Evolutionary conservation across 2,329 filamentous ascomycete species (phyloP), one percentile per base, ranked within the genome.

Genomic region (Talaromyces pinophilus): DNA sequence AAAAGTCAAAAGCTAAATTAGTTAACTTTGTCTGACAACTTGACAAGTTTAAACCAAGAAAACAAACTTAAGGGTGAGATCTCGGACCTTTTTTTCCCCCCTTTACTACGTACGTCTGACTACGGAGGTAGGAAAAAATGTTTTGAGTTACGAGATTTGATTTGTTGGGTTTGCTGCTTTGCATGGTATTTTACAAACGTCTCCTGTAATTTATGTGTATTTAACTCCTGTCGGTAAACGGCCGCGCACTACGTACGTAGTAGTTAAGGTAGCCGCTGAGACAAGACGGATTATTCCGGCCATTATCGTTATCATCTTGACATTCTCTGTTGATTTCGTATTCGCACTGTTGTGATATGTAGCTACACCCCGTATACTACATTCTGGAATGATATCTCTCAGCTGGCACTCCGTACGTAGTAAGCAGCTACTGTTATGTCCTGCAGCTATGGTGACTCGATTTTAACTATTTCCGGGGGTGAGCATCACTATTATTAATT

Each of bases 1-100:
- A 22, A 13, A 25, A 48, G 46, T 48, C 46, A 48, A 52, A 54
- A 52, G 48, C 22, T 22, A 22, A 52, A 33, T 48, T 46, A 52
- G 6, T 33, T 54, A 33, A 54, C 28, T 33, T 28, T 54, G 50
- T 30, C 48, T 52, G 25, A 30, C 48, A 30, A 52, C 33, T 4
- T 35, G 33, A 25, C 35, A 38, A 15, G 35, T 38, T 30, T 33
- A 25, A 1, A 30, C 50, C 50, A 30, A 54, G 25, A 30, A 30
- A 54, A 54, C 50, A 54, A 33, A 54, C 28, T 54, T 33, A 54
- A 54, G 28, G 28, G 28, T 33, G 11, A 54, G 25, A 54, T 54
- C 50, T 54, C 15, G 28, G 50, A 33, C 28, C 50, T 10, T 52
- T 30, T 28, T 8, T 52, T 4, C 19, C 22, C 6, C 22, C 22